Evolutionary conservation across 176 grass and related monocot genomes (phyloP), one percentile per base, ranked within the genome.

Genomic region (Oryza nivara): DNA sequence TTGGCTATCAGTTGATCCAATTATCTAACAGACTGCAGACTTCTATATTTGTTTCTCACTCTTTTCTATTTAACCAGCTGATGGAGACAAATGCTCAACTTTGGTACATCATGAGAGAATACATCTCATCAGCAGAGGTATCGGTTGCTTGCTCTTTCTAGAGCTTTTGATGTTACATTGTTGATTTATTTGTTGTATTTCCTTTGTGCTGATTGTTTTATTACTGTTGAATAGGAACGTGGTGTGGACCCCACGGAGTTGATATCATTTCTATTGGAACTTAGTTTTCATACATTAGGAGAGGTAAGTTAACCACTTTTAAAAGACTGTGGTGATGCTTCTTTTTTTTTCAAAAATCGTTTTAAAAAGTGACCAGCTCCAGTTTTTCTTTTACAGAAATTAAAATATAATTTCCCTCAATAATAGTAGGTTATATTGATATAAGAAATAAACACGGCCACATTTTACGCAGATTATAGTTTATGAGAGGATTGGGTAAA

Each of bases 101-200:
- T 79, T 97, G 95, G 95, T 95, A 97, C 85, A 93, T 97, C 86
- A 95, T 97, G 90, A 85, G 92, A 91, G 95, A 97, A 93, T 98
- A 95, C 63, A 98, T 98, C 72, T 98, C 91, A 82, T 93, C 91
- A 28, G 72, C 96, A 63, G 96, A 98, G 96, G 96, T 98, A 92
- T 60, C 52, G 41, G n/a, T 84, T 74, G 11, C 35, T 72, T 87
- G 70, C 77, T 68, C 38, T 66, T 66, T 72, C 41, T 61, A 73
- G 34, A n/a, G 15, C 60, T 73, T 72, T 74, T 63, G 35, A 60
- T 87, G 81, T 8, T 34, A 43, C 3, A 65, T 32, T 70, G 26
- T 34, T 70, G 26, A 52, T 60, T 74, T 81, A 35, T 82, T 40
- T 85, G 72, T 66, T 80, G 11, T 35, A 34, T 65, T 65, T 68